A percentile compares a stretch with the other conserved stretches of the same genome.
phyloP scores from a whole-genome alignment of 495 filamentous ascomycete genomes.

The Xylaria bambusicola region DNA sequence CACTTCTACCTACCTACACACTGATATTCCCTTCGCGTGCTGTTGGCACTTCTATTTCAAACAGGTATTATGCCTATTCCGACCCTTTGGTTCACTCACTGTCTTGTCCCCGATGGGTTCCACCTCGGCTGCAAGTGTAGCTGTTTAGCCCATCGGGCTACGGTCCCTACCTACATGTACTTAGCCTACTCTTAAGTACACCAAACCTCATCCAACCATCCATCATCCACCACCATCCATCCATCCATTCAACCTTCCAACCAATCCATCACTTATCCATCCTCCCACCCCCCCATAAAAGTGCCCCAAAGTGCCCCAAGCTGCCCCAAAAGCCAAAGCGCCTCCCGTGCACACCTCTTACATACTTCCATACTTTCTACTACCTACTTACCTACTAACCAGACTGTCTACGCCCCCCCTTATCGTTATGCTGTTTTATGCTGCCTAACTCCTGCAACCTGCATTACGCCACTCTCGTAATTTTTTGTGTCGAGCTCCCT shows the following conservation, averaged over 20 bases:
- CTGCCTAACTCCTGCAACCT: constrained; percentile 39
- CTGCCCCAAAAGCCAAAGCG: constrained; percentile 9
- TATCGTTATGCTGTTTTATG: constrained; percentile 1
- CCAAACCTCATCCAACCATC: too few species aligned
- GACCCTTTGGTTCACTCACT: not conserved
- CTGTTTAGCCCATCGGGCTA: constrained; percentile 14
- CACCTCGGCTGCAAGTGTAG: constrained; percentile 13
- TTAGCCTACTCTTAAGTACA: not conserved
- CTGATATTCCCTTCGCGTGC: too few species aligned
- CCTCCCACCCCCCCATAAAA: too few species aligned
- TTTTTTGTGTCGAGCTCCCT: constrained; percentile 36
- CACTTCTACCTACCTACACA: not conserved
- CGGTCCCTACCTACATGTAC: not conserved
- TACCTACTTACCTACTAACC: too few species aligned
- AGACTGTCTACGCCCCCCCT: too few species aligned
- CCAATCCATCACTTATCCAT: too few species aligned
- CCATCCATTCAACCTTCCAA: not conserved
- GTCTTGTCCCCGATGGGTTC: not conserved
- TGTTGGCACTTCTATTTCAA: not conserved
- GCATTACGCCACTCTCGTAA: constrained; percentile 42
- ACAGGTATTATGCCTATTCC: constrained; percentile 10
- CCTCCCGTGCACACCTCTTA: constrained; percentile 6
- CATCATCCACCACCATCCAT: not conserved
- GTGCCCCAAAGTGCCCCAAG: too few species aligned
- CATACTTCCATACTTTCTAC: not conserved